These are phyloP conservation scores for Monilinia aucupariae DNA, from an alignment of 2,329 filamentous ascomycete genomes.

Conservation along the genomic window DNA sequence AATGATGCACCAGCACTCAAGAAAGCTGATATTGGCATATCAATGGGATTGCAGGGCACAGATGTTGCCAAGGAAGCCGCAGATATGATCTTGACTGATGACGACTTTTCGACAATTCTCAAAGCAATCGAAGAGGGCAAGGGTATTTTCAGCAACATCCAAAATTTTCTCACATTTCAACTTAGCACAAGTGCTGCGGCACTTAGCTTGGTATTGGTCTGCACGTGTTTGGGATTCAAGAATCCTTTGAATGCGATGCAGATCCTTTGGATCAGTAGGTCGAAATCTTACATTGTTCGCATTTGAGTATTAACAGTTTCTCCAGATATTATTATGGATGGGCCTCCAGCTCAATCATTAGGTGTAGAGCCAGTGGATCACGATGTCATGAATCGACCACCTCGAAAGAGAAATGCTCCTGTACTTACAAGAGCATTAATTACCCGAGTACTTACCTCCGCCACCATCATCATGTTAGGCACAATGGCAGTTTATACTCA, in stretches of 20 bases:
- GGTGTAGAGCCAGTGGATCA: slow-evolving; percentile 94
- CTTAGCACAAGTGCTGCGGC: slow-evolving; percentile 94
- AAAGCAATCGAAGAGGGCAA: slow-evolving; percentile 98
- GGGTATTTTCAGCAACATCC: slow-evolving; percentile 98
- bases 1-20: slow-evolving; percentile 97
- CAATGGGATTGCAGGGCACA: slow-evolving; percentile 91
- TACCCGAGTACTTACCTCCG: slow-evolving; percentile 78
- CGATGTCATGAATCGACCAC: slow-evolving; percentile 87
- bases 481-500: slow-evolving; percentile 87
- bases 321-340: slow-evolving; percentile 98
- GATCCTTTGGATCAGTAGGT: slow-evolving; percentile 98
- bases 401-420: slow-evolving; percentile 77
- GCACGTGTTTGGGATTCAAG: slow-evolving; percentile 87
- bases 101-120: slow-evolving; percentile 87
- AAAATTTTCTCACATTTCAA: slow-evolving; percentile 98
- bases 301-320: slow-evolving; percentile 17
- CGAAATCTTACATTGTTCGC: not conserved
- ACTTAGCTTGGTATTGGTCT: slow-evolving; percentile 83
- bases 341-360: slow-evolving; percentile 91
- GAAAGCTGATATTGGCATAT: slow-evolving; percentile 95
- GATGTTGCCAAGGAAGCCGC: slow-evolving; percentile 95
- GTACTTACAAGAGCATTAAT: slow-evolving; percentile 84
- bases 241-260: slow-evolving; percentile 99
- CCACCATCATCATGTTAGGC: slow-evolving; percentile 83
- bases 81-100: slow-evolving; percentile 89